These are phyloP conservation scores for Ophiostoma ulmi DNA, from an alignment of 2,329 filamentous ascomycete species.

Conservation along the genomic window DNA sequence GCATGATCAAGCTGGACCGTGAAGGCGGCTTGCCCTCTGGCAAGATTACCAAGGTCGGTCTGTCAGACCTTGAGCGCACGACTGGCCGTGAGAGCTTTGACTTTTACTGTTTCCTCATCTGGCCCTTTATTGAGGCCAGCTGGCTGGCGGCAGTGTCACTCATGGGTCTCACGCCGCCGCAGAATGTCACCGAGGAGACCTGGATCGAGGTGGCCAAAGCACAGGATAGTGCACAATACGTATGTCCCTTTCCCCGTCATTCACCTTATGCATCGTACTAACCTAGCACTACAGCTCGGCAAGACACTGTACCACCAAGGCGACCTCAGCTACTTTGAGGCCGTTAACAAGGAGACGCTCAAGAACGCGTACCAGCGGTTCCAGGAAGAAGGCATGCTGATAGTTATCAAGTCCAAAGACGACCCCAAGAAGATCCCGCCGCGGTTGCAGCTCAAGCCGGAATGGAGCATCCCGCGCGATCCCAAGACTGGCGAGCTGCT, in stretches of 20 bases:
- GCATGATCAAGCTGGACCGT: conserved; percentile 65
- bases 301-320: conserved; percentile 98
- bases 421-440: conserved; percentile 54
- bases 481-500: conserved; percentile 54
- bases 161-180: conserved; percentile 76
- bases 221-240: conserved; percentile 75
- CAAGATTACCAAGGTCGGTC: conserved; percentile 59
- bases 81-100: conserved; percentile 91
- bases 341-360: conserved; percentile 95
- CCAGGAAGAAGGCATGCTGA: conserved; percentile 82
- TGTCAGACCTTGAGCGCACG: conserved; percentile 69
- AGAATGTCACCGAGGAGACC: conserved; percentile 51
- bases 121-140: conserved; percentile 92
- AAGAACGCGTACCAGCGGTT: conserved; percentile 89
- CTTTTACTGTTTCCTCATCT: conserved; percentile 97
- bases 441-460: conserved; percentile 62
- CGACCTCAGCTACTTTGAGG: conserved; percentile 94
- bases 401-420: conserved; percentile 65
- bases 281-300: conserved; percentile 57
- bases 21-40: conserved; percentile 40
- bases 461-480: conserved; percentile 70
- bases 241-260: conserved; percentile 39
- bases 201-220: conserved; percentile 77
- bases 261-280: not conserved
- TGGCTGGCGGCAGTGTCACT: conserved; percentile 89